Conservation (phyloP, 1,284 basidiomycete genomes). For the Singerocomus inundabilis region DNA sequence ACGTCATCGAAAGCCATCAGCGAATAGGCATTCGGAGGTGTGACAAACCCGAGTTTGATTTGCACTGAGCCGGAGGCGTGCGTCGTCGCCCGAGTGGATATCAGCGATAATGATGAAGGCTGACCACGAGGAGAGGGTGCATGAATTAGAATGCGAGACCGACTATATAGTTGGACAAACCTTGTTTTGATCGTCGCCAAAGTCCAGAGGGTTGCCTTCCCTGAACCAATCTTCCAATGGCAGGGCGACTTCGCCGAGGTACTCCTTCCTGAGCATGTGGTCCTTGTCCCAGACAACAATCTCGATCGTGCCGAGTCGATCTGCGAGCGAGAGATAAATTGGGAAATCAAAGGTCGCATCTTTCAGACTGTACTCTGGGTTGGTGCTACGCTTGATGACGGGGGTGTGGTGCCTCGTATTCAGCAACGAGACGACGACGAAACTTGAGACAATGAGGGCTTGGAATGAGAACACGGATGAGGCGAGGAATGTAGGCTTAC, state of each 20-base stretch:
- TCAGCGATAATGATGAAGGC: conserved; percentile 54
- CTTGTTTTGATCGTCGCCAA: conserved; percentile 58
- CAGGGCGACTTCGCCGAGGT: conserved; percentile 85
- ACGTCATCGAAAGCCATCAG: conserved; percentile 52
- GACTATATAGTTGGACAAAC: conserved; percentile 37
- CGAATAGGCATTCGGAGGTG: conserved; percentile 41
- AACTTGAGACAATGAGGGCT: conserved; percentile 50
- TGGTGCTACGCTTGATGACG: conserved; percentile 76
- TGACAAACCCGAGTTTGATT: conserved; percentile 77
- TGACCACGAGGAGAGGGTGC: conserved; percentile 28
- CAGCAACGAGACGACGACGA: conserved; percentile 70
- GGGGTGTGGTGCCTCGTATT: conserved; percentile 72
- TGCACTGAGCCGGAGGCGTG: conserved; percentile 61
- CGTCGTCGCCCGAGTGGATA: conserved; percentile 66
- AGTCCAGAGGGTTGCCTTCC: conserved; percentile 48
- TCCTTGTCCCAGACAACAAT: conserved; percentile 95
- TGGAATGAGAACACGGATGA: conserved; percentile 4
- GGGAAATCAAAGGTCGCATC: conserved; percentile 88
- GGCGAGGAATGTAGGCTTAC: conserved; percentile 44
- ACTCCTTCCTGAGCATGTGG: conserved; percentile 78
- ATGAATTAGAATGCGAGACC: conserved; percentile 1
- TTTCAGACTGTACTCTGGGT: conserved; percentile 69
- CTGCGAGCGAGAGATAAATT: conserved; percentile 72
- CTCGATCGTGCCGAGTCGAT: conserved; percentile 75
- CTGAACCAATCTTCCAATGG: conserved; percentile 81